Base-by-base conservation (phyloP, 2,329 filamentous ascomycete species). In the Alternaria brassicae region DNA sequence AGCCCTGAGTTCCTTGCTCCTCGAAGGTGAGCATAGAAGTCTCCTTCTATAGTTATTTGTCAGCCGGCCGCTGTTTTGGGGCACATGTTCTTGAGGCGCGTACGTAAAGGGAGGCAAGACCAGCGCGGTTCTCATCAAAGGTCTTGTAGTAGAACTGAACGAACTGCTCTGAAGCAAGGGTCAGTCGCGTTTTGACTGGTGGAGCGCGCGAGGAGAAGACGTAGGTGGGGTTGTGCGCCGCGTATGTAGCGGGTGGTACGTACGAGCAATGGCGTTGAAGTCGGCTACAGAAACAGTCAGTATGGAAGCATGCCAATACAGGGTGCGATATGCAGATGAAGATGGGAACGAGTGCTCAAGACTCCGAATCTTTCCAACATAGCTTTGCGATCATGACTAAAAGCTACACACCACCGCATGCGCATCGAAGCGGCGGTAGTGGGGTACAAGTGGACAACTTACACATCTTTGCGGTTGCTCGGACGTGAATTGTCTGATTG, bases 11-110 rank as follows among this genome's bases (percentile, higher is more conserved):
- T 13, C 89, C 88, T 42, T 82, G 71, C 45, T 85, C 88, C 85
- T 98, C 92, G 75, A 97, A 98, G 50, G 94, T 97, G 80, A 98
- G 85, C 91, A 97, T 96, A 48, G 95, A 98, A 79, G 4, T 90
- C 86, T 73, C 91, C 88, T 92, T 64, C 61, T 64, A 19, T 36
- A 27, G 13, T 13, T 6, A 12, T 36, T 27, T 47, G 45, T 64
- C 51, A 64, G 61, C 50, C 41, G 10, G n/a, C 19, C n/a, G 47
- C 49, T 34, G 41, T 32, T 17, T 13, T 52, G 15, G 15, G 27
- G 36, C 47, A 36, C 28, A 21, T 50, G 30, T 6, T 23, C 15
- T 49, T 25, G 49, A 44, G 55, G 72, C 56, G 61, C 91, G 76
- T 87, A 97, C 94, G 84, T 97, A 98, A 82, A 97, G 91, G 62